A percentile compares a stretch with the other conserved stretches of the same genome.
Evolutionary conservation across 2,329 filamentous ascomycete genomes (phyloP).

Genomic region (Xylaria polymorpha): DNA sequence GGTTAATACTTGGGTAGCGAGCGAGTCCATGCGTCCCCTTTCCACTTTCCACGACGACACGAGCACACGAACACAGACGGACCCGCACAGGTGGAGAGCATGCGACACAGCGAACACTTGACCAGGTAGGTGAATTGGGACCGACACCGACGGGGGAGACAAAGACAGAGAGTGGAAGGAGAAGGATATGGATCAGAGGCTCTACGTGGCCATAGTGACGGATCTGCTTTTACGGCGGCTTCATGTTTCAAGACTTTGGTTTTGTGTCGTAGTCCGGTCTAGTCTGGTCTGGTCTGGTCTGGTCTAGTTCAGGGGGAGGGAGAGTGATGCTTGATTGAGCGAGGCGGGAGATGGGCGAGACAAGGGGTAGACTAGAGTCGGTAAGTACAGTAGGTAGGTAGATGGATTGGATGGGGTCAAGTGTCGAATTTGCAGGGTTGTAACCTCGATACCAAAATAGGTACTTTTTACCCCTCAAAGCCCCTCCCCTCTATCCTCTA

Average conservation of each 20-base stretch:
- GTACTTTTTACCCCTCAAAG: too few relatives aligned
- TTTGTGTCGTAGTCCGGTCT: background rate
- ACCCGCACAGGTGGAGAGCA: constrained; percentile 18
- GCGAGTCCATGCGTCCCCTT: background rate
- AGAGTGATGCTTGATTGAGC: too few relatives aligned
- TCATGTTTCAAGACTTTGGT: constrained; percentile 28
- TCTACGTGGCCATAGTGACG: constrained; percentile 46
- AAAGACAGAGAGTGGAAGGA: background rate
- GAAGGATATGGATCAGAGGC: constrained; percentile 51
- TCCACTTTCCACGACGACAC: constrained; percentile 9
- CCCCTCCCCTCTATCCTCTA: too few relatives aligned
- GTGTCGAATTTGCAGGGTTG: constrained; percentile 18
- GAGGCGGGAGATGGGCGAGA: too few relatives aligned
- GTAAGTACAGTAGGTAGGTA: too few relatives aligned
- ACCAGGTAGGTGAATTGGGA: background rate
- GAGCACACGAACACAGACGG: background rate
- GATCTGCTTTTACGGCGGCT: constrained; percentile 16
- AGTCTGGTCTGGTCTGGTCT: constrained; percentile 1
- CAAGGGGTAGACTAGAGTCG: too few relatives aligned
- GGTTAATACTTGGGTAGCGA: background rate
- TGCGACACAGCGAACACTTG: constrained; percentile 10
- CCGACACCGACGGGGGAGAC: background rate
- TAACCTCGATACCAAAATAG: constrained; percentile 2
- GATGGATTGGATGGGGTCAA: background rate
- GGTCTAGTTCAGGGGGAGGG: too few relatives aligned